Conservation (phyloP, 106 monocot genomes). For the Apostasia ramifera region DNA sequence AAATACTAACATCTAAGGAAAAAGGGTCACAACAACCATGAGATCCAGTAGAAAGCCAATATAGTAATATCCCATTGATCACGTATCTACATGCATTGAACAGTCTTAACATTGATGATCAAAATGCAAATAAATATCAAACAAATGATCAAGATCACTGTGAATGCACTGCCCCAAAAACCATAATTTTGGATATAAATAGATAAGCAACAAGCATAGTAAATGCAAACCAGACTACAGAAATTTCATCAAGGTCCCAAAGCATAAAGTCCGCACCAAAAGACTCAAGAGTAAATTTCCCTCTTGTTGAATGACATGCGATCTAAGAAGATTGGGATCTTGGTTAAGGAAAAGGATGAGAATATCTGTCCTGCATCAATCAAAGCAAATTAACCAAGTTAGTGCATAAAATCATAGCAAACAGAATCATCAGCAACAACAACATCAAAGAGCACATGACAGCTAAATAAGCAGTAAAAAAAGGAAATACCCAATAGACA, state of each 20-base stretch:
- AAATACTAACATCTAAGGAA: no score
- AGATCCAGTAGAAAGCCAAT: no score
- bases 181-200: no score
- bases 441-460: not conserved
- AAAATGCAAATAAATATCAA: no score
- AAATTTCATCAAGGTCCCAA: not conserved
- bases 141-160: no score
- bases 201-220: no score
- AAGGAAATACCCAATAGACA: slow-evolving; percentile 73
- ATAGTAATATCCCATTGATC: no score
- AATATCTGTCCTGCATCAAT: slow-evolving; percentile 54
- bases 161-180: no score
- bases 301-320: slow-evolving; percentile 53
- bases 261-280: slow-evolving; percentile 30
- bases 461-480: not conserved
- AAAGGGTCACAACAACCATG: no score
- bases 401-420: not conserved
- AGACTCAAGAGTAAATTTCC: slow-evolving; percentile 47
- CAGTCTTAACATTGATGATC: no score
- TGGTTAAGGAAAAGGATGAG: slow-evolving; percentile 60
- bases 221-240: no score
- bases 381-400: slow-evolving; percentile 6
- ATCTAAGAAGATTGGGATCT: slow-evolving; percentile 53
- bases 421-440: not conserved
- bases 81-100: no score